phyloP scores from a whole-genome alignment of 768 basidiomycete species.

The Serpula lacrymans region DNA sequence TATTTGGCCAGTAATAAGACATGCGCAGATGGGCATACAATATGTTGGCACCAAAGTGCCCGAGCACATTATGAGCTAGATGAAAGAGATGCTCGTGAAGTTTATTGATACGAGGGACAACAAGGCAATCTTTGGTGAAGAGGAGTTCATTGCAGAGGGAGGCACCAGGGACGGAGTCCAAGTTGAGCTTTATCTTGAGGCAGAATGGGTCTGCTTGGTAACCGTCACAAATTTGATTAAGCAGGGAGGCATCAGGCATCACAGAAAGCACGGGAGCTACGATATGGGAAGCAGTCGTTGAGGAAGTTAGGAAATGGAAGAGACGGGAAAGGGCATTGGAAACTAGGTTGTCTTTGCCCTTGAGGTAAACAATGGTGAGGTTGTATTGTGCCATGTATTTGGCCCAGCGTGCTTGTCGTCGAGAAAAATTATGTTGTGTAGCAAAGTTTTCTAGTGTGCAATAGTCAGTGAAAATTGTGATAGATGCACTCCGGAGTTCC shows the following conservation, averaged over 20 bases:
- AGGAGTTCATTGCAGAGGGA: not conserved
- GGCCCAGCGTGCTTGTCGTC: conserved; percentile 11
- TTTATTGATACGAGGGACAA: conserved; percentile 6
- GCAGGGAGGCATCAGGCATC: not conserved
- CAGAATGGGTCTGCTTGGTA: not conserved
- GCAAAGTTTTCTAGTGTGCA: conserved; percentile 25
- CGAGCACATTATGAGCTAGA: conserved; percentile 8
- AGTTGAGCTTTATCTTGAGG: not conserved
- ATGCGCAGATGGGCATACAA: not conserved
- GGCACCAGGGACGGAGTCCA: not conserved
- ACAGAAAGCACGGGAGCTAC: not conserved
- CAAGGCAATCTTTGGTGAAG: conserved; percentile 4
- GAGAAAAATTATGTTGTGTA: conserved; percentile 9
- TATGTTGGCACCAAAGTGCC: conserved; percentile 11
- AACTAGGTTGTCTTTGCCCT: conserved; percentile 11
- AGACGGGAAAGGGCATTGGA: conserved; percentile 15
- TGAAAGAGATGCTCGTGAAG: conserved; percentile 5
- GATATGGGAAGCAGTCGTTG: not conserved
- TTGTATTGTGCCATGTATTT: conserved; percentile 11
- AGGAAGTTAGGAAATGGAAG: not conserved
- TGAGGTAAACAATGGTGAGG: conserved; percentile 10
- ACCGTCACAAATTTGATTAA: not conserved
- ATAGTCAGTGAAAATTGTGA: conserved; percentile 35
- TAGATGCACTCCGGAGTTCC: conserved; percentile 18
- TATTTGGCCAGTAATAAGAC: conserved; percentile 26